Base-by-base conservation (phyloP, 164 flowering plant species). In the Stephania japonica region DNA sequence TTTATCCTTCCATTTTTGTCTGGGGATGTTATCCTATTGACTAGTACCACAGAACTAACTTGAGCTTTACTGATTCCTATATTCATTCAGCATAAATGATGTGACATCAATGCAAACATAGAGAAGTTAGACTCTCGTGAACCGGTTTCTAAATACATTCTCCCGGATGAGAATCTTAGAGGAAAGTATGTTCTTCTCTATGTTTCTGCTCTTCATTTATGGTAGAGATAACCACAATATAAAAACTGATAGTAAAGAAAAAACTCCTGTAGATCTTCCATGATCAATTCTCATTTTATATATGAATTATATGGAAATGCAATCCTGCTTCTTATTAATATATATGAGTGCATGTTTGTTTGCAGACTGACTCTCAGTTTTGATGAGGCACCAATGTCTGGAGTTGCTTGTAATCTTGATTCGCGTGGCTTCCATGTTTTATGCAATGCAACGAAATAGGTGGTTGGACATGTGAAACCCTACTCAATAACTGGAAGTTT, bases 401-500 rank as follows among this genome's bases (percentile, higher is more conserved):
- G 98, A 77, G 90, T 96, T 84, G 98, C 99, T 47, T 96, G 99
- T 84, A 72, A 89, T 83, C 91, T 96, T 73, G 83, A 93, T 72
- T 96, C 99, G 66, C 91, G 80, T 78, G 99, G 99, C 71, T 96
- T 80, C 78, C 90, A 88, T 69, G 94, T 93, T 25, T 72, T 96
- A 66, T 90, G 91, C 80, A 91, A 96, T 80, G 97, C 98, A 76
- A 96, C 99, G 67, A 87, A 93, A 78, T 94, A 93, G 72, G 94
- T 85, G 41, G 89, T 96, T 79, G 99, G 99, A 65, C 83, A 90
- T 82, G 92, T 88, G 16, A 88, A 93, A 76, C 99, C 99, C 18
- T 93, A 87, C 84, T 93, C 99, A 47, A 89, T 93, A 23, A 96
- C 99, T 7, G 99, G 99, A 71, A 91, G 87, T 78, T 83, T 95